Conservation (phyloP, 2,329 filamentous ascomycete species). For the Venturia effusa region DNA sequence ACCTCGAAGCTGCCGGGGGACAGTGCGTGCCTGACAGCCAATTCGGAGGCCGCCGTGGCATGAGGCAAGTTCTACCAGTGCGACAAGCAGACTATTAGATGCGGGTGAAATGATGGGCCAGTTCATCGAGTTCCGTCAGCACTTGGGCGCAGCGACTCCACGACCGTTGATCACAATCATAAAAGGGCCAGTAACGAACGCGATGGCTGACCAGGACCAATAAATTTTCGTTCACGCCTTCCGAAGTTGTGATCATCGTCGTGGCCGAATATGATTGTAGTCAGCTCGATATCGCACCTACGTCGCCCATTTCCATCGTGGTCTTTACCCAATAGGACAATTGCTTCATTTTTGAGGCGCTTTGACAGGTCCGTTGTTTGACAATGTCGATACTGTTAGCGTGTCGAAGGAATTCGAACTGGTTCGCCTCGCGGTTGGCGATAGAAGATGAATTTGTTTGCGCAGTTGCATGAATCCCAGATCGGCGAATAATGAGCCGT, state of each 20-base stretch:
- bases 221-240: background rate
- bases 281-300: background rate
- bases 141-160: background rate
- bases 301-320: background rate
- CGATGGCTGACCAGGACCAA: background rate
- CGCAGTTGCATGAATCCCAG: conserved; percentile 35
- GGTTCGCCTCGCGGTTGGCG: conserved; percentile 23
- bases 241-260: background rate
- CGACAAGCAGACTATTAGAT: too few species aligned
- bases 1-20: too few species aligned
- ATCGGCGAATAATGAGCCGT: conserved; percentile 34
- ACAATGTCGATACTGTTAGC: conserved; percentile 31
- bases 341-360: background rate
- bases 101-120: background rate
- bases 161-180: background rate
- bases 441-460: conserved; percentile 30
- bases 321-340: background rate
- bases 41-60: too few species aligned
- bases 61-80: too few species aligned
- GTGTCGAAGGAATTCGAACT: conserved; percentile 27
- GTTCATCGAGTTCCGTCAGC: background rate
- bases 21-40: too few species aligned
- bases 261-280: background rate
- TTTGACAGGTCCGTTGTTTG: conserved; percentile 30
- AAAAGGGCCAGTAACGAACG: background rate